Base-by-base conservation (phyloP, 768 basidiomycete species). In the Hericium coralloides region DNA sequence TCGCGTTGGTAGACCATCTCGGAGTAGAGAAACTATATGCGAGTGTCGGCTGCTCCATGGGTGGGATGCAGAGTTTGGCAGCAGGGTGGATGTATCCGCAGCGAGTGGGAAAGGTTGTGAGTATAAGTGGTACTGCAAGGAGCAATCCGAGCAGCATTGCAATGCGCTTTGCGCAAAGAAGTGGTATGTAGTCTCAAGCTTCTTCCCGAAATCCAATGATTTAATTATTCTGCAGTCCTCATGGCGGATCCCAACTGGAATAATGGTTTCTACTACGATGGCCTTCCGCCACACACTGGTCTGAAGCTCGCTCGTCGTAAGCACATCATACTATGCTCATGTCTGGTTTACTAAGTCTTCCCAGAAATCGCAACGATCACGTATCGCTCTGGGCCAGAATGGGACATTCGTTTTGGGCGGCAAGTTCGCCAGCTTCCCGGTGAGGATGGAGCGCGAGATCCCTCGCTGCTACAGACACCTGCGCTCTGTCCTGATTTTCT, bases 221-320 rank as follows among this genome's bases (percentile, higher is more conserved):
- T 4, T 15, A 20, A 23, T 17, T 65, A 2, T 63, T 38, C 5
- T 51, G n/a, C 60, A 98, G 97, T 99, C 17, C 81, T 99, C 54
- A 99, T 99, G 97, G 90, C 95, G 2, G 97, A 99, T 71, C 95
- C 95, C 0, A 98, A 98, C 61, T 99, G 97, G 97, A 99, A 98
- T 59, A 86, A 93, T 38, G 97, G 97, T 4, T 98, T 95, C 71
- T 99, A 99, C 69, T 99, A 99, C 68, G 92, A 95, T 58, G 78
- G 79, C 8, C 68, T 95, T n/a, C 97, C 97, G 2, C 97, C 97
- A 0, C 97, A 99, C 68, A 90, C 85, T 1, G 97, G 97, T 26
- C 98, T 99, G 94, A 99, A 99, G 69, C 81, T 99, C 18, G 97
- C 97, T 25, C 82, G 97, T 62, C 97, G 95, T 97, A 66, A 65